A percentile compares a stretch with the other conserved stretches of the same genome.
Conservation (phyloP, 306 rosid genomes). For the Cyamopsis tetragonoloba region DNA sequence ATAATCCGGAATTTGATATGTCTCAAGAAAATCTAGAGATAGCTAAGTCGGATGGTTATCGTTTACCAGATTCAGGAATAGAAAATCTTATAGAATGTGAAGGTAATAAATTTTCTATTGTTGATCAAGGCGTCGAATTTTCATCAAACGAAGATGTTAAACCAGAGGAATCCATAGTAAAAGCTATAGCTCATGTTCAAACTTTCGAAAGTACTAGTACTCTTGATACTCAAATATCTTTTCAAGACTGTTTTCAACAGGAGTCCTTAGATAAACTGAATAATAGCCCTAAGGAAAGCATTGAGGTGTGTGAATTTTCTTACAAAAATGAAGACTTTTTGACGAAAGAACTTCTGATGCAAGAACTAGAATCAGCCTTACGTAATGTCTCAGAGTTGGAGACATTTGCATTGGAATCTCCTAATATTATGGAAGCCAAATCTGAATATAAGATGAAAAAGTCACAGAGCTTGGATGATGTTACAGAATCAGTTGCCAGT, state of each 20-base stretch:
- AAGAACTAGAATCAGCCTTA: constrained; percentile 79
- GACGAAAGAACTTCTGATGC: constrained; percentile 59
- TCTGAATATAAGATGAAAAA: constrained; percentile 34
- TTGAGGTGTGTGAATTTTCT: constrained; percentile 23
- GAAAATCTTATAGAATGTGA: constrained; percentile 41
- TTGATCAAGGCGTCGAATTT: constrained; percentile 54
- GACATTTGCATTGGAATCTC: constrained; percentile 57
- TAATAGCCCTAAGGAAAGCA: constrained; percentile 29
- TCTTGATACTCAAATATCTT: constrained; percentile 33
- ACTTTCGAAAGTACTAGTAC: constrained; percentile 11
- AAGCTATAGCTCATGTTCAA: constrained; percentile 41
- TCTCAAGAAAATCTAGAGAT: constrained; percentile 41
- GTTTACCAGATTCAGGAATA: constrained; percentile 27
- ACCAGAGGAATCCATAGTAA: constrained; percentile 31
- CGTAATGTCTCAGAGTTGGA: constrained; percentile 50
- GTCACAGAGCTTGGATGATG: constrained; percentile 58
- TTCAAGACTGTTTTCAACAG: constrained; percentile 27
- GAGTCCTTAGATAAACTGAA: constrained; percentile 32
- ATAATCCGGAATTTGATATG: constrained; percentile 32
- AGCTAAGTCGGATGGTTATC: constrained; percentile 20
- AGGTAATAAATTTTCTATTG: constrained; percentile 42
- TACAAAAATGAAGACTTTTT: constrained; percentile 31
- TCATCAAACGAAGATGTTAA: constrained; percentile 36
- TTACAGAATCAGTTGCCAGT: constrained; percentile 55
- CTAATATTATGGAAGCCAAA: constrained; percentile 36